Percentiles rank a stretch among this genome's conserved stretches.
These are phyloP conservation scores for Funneliformis caledonium DNA, from an alignment of 371 early-diverging fungal species.

Conservation along the genomic window DNA sequence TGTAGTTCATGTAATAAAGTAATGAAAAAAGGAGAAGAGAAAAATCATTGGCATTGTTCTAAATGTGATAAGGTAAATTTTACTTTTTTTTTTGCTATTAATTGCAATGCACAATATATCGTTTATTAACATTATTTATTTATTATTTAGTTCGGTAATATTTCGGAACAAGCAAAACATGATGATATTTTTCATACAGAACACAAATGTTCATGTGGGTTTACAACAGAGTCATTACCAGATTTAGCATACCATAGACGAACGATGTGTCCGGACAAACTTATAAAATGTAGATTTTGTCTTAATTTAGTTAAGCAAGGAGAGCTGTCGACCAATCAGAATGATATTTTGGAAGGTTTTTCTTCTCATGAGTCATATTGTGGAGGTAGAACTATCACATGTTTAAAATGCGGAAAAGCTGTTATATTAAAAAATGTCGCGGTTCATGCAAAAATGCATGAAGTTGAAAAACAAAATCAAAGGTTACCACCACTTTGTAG, in stretches of 20 bases:
- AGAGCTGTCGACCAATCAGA: slow-evolving; percentile 54
- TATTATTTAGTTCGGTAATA: slow-evolving; percentile 47
- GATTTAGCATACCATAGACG: slow-evolving; percentile 72
- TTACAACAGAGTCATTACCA: slow-evolving; percentile 49
- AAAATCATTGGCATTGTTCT: slow-evolving; percentile 84
- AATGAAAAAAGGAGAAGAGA: slow-evolving; percentile 69
- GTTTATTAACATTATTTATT: background rate
- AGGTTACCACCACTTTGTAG: slow-evolving; percentile 64
- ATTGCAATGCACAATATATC: background rate
- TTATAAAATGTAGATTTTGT: slow-evolving; percentile 86
- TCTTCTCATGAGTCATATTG: slow-evolving; percentile 85
- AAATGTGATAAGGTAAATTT: slow-evolving; percentile 58
- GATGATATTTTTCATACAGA: slow-evolving; percentile 63
- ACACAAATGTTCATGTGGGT: slow-evolving; percentile 66
- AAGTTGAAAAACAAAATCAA: slow-evolving; percentile 65
- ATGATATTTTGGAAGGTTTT: slow-evolving; percentile 73
- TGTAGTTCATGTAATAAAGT: slow-evolving; percentile 71
- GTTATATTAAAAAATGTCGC: slow-evolving; percentile 83
- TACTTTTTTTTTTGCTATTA: background rate
- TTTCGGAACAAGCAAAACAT: slow-evolving; percentile 68
- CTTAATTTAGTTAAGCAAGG: slow-evolving; percentile 77
- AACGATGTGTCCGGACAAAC: slow-evolving; percentile 69
- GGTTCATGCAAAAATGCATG: slow-evolving; percentile 76
- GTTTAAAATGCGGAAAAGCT: slow-evolving; percentile 72
- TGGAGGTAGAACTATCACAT: slow-evolving; percentile 82